Percentiles rank a stretch among this genome's conserved stretches.
phyloP scores from a whole-genome alignment of 805 yeast genomes.

The Torulaspora gathmanii region DNA sequence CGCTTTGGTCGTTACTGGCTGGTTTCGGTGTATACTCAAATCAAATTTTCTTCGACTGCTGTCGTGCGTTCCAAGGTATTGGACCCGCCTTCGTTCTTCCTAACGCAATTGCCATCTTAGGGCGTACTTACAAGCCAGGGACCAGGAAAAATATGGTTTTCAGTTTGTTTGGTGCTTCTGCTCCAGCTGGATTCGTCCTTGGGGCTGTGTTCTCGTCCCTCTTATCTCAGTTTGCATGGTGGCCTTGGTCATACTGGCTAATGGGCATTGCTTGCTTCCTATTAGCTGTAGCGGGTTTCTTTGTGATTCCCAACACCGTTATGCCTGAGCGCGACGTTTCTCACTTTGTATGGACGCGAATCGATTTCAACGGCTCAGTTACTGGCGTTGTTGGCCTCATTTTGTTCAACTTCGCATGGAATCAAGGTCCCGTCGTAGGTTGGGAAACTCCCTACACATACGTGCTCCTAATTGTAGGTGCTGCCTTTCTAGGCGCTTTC shows the following conservation, averaged over 20 bases:
- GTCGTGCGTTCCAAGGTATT: slow-evolving; percentile 59
- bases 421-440: slow-evolving; percentile 62
- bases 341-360: slow-evolving; percentile 8
- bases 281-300: slow-evolving; percentile 34
- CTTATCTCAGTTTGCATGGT: slow-evolving; percentile 41
- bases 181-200: slow-evolving; percentile 56
- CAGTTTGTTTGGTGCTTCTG: slow-evolving; percentile 54
- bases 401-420: slow-evolving; percentile 57
- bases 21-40: slow-evolving; percentile 49
- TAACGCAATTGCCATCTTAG: slow-evolving; percentile 53
- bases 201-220: slow-evolving; percentile 52
- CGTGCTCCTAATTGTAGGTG: slow-evolving; percentile 46
- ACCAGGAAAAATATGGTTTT: slow-evolving; percentile 55
- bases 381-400: slow-evolving; percentile 53
- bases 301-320: slow-evolving; percentile 38
- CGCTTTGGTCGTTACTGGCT: slow-evolving; percentile 56
- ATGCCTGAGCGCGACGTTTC: slow-evolving; percentile 2
- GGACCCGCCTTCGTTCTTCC: slow-evolving; percentile 58
- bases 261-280: slow-evolving; percentile 39
- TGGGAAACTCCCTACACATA: slow-evolving; percentile 53
- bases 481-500: slow-evolving; percentile 39
- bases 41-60: slow-evolving; percentile 46
- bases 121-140: slow-evolving; percentile 41
- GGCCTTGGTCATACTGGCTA: slow-evolving; percentile 61
- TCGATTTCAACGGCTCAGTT: slow-evolving; percentile 45